phyloP scores from a whole-genome alignment of 305 asterid genomes.

The Solanum aculeatissimum region DNA sequence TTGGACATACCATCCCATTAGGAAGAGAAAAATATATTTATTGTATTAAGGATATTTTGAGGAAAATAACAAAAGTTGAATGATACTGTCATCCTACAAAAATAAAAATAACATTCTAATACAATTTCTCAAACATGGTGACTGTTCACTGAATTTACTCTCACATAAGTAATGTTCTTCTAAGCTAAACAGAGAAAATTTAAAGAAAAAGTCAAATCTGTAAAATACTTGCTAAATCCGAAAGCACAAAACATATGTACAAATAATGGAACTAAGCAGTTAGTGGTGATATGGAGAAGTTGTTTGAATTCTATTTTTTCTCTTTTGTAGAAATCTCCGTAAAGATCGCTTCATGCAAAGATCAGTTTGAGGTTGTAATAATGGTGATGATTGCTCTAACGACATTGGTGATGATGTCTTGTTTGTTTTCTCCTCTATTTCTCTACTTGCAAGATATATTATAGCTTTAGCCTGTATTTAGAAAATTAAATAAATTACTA shows the following conservation, averaged over 20 bases:
- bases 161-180: too few relatives aligned
- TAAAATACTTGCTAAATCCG: neutral
- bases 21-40: too few relatives aligned
- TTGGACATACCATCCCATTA: too few relatives aligned
- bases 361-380: neutral
- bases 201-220: neutral
- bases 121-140: too few relatives aligned
- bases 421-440: neutral
- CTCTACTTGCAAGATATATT: neutral
- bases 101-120: too few relatives aligned
- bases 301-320: neutral
- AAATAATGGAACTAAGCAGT: neutral
- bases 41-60: too few relatives aligned
- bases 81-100: too few relatives aligned
- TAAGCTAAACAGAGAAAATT: too few relatives aligned
- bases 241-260: neutral
- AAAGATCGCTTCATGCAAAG: neutral
- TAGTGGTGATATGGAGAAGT: neutral
- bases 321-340: neutral
- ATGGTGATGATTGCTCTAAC: neutral
- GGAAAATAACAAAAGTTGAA: too few relatives aligned
- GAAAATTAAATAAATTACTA: neutral
- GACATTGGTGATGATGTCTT: neutral
- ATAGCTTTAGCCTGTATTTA: slow-evolving; percentile 2
- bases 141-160: too few relatives aligned